Base-by-base conservation (phyloP, 257 asterid genomes). In the Parsonsia alboflavescens region DNA sequence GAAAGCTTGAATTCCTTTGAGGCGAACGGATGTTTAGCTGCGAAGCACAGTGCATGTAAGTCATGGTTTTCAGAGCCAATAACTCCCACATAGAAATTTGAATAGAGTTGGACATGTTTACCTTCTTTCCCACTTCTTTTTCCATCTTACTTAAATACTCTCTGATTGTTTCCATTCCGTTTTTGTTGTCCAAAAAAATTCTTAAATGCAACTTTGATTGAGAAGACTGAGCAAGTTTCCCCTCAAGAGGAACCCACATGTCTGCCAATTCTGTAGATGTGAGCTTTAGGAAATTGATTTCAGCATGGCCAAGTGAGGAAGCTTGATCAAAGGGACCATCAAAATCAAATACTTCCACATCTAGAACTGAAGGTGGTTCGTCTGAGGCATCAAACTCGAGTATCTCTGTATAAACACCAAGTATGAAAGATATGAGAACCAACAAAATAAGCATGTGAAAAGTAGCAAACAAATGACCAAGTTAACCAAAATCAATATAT, bases 41-140 rank as follows among this genome's bases (percentile, higher is more conserved):
- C 86, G 75, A 85, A 68, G 17, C 65, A 79, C 59, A 75, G 74
- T 10, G 30, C 30, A 44, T 9, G 52, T 33, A 50, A 16, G 28
- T n/a, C 30, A 24, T 11, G 44, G 57, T 54, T 48, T 44, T 11
- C 9, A 36, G 45, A 15, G 28, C 45, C 2, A 56, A 76, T 56
- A 58, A 3, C 39, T 3, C 36, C 36, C 24, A 21, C 64, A 42
- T 28, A 22, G 10, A 53, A 58, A 30, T 50, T 42, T 49, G 22
- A 76, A 9, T 26, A 16, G 57, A 64, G 54, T 56, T 39, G 39
- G 22, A 45, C 46, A 52, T 49, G 56, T 48, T 33, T 86, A 93
- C 98, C 94, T 93, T 93, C 79, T 90, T 93, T 62, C 98, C 98
- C 21, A 90, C 95, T 85, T 91, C 98, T 80, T 90, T 89, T 80